Evolutionary conservation across 257 asterid species (phyloP), one percentile per base, ranked within the genome.

Genomic region (Solanum appendiculatum): DNA sequence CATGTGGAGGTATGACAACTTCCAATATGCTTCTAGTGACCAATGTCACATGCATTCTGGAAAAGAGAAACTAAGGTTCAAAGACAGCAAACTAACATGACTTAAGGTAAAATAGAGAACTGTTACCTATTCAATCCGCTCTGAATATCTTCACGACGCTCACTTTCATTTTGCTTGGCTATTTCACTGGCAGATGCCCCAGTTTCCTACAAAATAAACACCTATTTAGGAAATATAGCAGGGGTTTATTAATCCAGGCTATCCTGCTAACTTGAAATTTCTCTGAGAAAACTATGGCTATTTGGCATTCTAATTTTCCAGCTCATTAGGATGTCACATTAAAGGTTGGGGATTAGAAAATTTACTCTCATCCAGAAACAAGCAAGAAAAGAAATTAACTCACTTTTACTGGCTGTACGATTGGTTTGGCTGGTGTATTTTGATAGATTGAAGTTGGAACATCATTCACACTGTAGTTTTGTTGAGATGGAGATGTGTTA

Each of bases 1-100:
- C 98, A 88, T 94, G 91, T 48, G 94, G 96, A 25, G 98, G 98
- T 86, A 97, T 92, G 54, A 94, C 98, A 85, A 97, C 96, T 89
- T 97, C 99, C 33, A 97, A 92, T 37, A 89, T 95, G 87, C 98
- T 97, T 91, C 97, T 93, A 44, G 98, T 95, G 87, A 97, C 98
- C 37, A 97, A 92, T 56, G 98, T 95, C 68, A 94, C 93, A 63
- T 96, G 87, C 63, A 90, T 89, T 91, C 98, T 95, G 91, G 70
- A 73, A 87, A 48, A 18, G 85, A 48, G 29, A 18, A 81, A 48
- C 13, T 81, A 48, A 48, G 68, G 44, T 81, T 51, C 40, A 81
- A 31, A 81, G 85, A 48, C 85, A 48, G 85, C 44, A 81, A 81
- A 81, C 20, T 81, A 48, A 23, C 44, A 46, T 81, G 84, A 40